Base-by-base conservation (phyloP, 75 land plant genomes). In the Chamaecyparis obtusa region DNA sequence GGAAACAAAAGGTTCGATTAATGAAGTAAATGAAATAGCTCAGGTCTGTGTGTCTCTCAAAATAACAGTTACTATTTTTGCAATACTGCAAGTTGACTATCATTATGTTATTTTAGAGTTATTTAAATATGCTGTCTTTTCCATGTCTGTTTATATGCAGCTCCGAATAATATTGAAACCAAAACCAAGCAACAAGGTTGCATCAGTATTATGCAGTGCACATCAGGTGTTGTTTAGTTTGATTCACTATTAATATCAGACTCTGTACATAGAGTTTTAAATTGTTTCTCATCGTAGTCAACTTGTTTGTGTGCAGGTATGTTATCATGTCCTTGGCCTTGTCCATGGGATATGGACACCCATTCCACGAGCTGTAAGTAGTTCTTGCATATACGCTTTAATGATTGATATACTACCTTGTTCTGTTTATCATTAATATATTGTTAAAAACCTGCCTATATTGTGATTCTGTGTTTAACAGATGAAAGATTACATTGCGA, bases 401-500 rank as follows among this genome's bases (percentile, higher is more conserved):
- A 30, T 36, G 51, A 49, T 49, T 49, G 51, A 49, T 10, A 44
- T 44, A 44, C 69, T 30, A 54, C 44, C 43, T 33, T 87, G 15
- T 10, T 57, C 46, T 21, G 8, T 44, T 27, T 87, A 49, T 87
- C 87, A 37, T 24, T 15, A 64, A 36, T 71, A 21, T 83, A 84
- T 84, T 81, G 35, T 83, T 55, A 71, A 43, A 32, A 55, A 35
- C 84, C 30, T 74, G 7, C 36, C 27, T 64, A 36, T 51, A 17
- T 21, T 17, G 83, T 16, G 16, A 87, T 24, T 30, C 49, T 27
- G 3, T 49, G 51, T 37, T 27, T 35, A 35, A 88, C 95, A 96
- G 98, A 92, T 98, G 97, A 98, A 98, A 86, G 99, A 98, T 85
- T 98, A 98, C 85, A 98, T 98, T 87, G 99, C 99, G 57, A 98